These are phyloP conservation scores for Astrephomene gubernaculifera DNA, from an alignment of 139 green algal genomes.

Conservation along the genomic window DNA sequence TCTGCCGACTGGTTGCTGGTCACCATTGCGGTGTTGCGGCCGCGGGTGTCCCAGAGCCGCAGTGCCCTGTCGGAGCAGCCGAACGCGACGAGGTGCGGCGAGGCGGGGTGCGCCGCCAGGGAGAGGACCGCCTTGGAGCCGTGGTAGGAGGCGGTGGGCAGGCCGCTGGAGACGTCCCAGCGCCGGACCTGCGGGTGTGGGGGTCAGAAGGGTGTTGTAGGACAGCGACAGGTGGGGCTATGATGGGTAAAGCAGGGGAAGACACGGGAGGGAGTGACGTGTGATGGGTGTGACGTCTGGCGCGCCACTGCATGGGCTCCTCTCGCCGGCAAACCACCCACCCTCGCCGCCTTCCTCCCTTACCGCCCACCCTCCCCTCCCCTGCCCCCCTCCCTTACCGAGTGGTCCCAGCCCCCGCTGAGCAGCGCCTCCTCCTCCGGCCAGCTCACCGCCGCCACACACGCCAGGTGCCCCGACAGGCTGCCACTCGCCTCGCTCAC, in stretches of 20 bases:
- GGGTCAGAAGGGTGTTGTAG: not conserved
- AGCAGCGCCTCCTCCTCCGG: slow-evolving; percentile 56
- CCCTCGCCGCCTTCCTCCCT: not conserved
- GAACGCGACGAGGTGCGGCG: slow-evolving; percentile 73
- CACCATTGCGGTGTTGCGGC: too few species aligned
- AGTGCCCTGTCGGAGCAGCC: slow-evolving; percentile 76
- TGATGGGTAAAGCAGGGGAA: too few species aligned
- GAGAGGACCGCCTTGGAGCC: slow-evolving; percentile 75
- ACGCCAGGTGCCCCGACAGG: slow-evolving; percentile 81
- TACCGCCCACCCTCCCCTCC: not conserved
- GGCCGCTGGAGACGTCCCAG: slow-evolving; percentile 75
- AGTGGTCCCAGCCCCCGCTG: slow-evolving; percentile 87
- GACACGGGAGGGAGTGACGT: too few species aligned
- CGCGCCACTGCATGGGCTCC: too few species aligned
- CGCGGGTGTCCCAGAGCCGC: slow-evolving; percentile 82
- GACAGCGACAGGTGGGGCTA: too few species aligned
- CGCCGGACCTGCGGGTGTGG: slow-evolving; percentile 57
- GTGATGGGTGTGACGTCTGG: not conserved
- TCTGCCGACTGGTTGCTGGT: too few species aligned
- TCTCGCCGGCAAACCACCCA: not conserved
- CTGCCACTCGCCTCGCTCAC: slow-evolving; percentile 46
- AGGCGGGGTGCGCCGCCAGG: not conserved
- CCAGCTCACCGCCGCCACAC: slow-evolving; percentile 75
- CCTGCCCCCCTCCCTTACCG: slow-evolving; percentile 49
- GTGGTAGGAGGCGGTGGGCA: slow-evolving; percentile 71